phyloP scores from a whole-genome alignment of 768 basidiomycete genomes.

The Kwoniella botswanensis region DNA sequence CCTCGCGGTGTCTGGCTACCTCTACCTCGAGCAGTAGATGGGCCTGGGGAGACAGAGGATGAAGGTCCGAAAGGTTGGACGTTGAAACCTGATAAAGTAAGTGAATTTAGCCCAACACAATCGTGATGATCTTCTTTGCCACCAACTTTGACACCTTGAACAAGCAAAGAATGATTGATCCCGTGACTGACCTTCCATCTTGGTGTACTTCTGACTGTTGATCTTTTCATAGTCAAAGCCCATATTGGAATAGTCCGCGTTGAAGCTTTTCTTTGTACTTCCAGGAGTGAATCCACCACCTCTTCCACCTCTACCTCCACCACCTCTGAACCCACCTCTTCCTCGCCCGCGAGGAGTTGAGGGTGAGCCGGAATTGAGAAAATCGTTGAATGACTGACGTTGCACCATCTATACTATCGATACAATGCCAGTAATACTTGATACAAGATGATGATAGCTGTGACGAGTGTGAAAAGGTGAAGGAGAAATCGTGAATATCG shows the following conservation, averaged over 20 bases:
- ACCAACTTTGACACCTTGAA: background rate
- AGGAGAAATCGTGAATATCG: background rate
- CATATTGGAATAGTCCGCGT: constrained; percentile 45
- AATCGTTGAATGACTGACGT: constrained; percentile 41
- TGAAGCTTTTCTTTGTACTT: constrained; percentile 25
- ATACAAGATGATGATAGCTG: background rate
- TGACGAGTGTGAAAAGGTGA: background rate
- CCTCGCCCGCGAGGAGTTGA: constrained; percentile 39
- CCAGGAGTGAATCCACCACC: constrained; percentile 22
- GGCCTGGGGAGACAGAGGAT: constrained; percentile 8
- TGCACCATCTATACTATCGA: constrained; percentile 14
- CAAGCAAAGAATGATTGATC: background rate
- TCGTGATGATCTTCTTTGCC: background rate
- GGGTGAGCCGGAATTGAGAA: constrained; percentile 42
- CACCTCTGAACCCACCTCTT: constrained; percentile 27
- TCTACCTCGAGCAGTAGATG: constrained; percentile 18
- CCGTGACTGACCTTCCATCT: constrained; percentile 43
- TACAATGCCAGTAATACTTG: background rate
- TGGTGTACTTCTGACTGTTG: constrained; percentile 44
- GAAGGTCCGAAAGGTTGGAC: constrained; percentile 38
- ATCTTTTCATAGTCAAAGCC: constrained; percentile 44
- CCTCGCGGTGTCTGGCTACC: constrained; percentile 29
- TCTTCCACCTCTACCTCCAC: constrained; percentile 29
- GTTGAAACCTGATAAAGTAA: constrained; percentile 30
- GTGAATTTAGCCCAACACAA: too few species aligned